phyloP scores from a whole-genome alignment of 345 rosid species.

The Eucalyptus regnans region DNA sequence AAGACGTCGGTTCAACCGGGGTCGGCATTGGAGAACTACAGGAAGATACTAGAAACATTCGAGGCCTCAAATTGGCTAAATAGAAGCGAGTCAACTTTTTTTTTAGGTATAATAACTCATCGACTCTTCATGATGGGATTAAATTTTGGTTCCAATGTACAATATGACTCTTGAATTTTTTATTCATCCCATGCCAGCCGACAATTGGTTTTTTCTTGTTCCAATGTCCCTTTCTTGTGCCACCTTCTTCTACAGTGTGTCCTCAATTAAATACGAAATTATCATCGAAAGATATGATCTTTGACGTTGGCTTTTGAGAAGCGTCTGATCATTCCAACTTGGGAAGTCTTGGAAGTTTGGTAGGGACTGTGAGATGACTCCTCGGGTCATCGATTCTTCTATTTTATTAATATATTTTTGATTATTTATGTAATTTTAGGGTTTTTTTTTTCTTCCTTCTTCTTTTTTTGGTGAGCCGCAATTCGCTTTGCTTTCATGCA shows the following conservation, averaged over 20 bases:
- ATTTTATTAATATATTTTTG: neutral
- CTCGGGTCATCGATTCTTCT: neutral
- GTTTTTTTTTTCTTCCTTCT: neutral
- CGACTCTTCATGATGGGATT: neutral
- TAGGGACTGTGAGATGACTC: neutral
- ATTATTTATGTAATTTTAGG: neutral
- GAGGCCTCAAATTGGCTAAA: neutral
- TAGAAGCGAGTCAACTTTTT: neutral
- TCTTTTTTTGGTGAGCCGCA: neutral
- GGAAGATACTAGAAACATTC: too few species aligned
- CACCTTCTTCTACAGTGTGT: neutral
- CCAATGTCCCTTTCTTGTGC: neutral
- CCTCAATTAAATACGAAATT: neutral
- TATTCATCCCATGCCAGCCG: too few species aligned
- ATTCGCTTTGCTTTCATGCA: neutral
- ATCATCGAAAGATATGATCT: neutral
- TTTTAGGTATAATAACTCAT: neutral
- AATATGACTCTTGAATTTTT: too few species aligned
- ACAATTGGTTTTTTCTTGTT: neutral
- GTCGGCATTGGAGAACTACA: neutral
- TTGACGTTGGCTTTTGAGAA: neutral
- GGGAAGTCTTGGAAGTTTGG: neutral
- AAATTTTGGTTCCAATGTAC: neutral
- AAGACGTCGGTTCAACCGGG: accelerated
- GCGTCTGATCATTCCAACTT: neutral